Evolutionary conservation across 495 filamentous ascomycete genomes (phyloP), one percentile per base, ranked within the genome.

Genomic region (Trichoderma orchidacearum): DNA sequence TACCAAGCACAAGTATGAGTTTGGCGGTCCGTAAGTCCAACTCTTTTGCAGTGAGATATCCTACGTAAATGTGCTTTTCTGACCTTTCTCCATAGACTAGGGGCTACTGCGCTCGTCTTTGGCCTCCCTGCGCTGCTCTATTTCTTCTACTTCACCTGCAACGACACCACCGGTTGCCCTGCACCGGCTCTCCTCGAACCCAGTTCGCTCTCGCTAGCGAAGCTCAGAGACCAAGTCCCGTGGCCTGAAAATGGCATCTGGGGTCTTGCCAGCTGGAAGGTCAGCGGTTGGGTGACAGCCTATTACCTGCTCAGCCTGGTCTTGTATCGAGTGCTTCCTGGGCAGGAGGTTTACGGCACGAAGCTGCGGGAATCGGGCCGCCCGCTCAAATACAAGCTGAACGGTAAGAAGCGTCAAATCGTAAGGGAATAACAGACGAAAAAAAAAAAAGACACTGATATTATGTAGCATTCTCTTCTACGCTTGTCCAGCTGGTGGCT

Each of bases 101-200:
- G 90, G 48, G 85, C 86, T 12, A 74, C 83, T 35, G 80, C 68
- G 38, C 85, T 95, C 56, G 82, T 82, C 32, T 80, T 93, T 60
- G 86, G 83, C 29, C 81, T 95, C 15, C 92, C 93, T 0, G 29
- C 86, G 17, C 69, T 88, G 41, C 76, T 86, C 63, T 96, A 92
- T 68, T 62, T 77, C 55, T 80, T 89, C 62, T 74, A 82, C 32
- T 95, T 96, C 65, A 71, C 88, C 61, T 96, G 93, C 78, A 97
- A 95, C 66, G 93, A 96, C 65, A 68, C 90, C 59, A 82, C 89
- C 29, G 93, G 94, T 51, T 97, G 94, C 61, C 94, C 93, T 12
- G 83, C 87, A 5, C 89, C 91, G 6, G 90, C 85, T 12, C 74
- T 93, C 28, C 79, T 95, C 51, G 76, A 80, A 54, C 90, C 91